A percentile compares a stretch with the other conserved stretches of the same genome.
phyloP scores from a whole-genome alignment of 2,329 filamentous ascomycete genomes.

The Macrophomina tecta region DNA sequence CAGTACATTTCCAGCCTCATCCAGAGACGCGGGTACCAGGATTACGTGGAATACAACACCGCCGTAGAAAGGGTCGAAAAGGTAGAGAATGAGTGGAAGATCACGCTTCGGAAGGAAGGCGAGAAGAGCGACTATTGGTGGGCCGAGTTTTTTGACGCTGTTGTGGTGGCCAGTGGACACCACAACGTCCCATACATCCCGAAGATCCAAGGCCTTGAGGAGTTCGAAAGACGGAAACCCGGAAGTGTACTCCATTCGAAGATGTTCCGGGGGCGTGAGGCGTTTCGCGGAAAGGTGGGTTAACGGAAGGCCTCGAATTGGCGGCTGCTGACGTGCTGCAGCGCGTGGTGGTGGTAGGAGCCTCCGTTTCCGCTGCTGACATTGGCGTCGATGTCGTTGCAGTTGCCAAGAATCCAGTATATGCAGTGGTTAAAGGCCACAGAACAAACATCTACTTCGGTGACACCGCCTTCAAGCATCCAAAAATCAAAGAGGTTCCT shows the following conservation, averaged over 20 bases:
- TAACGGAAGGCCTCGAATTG: background rate
- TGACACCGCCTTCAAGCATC: constrained; percentile 65
- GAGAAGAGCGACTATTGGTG: constrained; percentile 63
- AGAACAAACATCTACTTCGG: constrained; percentile 62
- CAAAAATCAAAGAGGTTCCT: constrained; percentile 55
- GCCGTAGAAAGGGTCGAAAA: constrained; percentile 67
- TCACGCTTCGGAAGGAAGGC: constrained; percentile 56
- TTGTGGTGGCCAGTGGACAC: constrained; percentile 66
- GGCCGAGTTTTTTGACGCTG: constrained; percentile 66
- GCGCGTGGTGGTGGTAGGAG: constrained; percentile 67
- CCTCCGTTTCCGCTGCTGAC: constrained; percentile 69
- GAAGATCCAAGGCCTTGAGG: constrained; percentile 55
- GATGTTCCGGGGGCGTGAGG: constrained; percentile 56
- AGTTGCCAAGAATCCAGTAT: constrained; percentile 55
- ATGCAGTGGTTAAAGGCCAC: constrained; percentile 61
- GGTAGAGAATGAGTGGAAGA: constrained; percentile 56
- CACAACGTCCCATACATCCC: constrained; percentile 66
- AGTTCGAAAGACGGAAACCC: constrained; percentile 53
- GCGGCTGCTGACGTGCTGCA: constrained; percentile 36
- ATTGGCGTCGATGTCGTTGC: constrained; percentile 61
- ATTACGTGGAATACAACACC: constrained; percentile 62
- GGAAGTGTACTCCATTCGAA: constrained; percentile 64
- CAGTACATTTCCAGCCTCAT: constrained; percentile 62
- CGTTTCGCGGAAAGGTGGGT: constrained; percentile 42
- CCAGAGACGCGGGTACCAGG: constrained; percentile 59